These are phyloP conservation scores for Camillea tinctor DNA, from an alignment of 2,329 filamentous ascomycete genomes.

Conservation along the genomic window DNA sequence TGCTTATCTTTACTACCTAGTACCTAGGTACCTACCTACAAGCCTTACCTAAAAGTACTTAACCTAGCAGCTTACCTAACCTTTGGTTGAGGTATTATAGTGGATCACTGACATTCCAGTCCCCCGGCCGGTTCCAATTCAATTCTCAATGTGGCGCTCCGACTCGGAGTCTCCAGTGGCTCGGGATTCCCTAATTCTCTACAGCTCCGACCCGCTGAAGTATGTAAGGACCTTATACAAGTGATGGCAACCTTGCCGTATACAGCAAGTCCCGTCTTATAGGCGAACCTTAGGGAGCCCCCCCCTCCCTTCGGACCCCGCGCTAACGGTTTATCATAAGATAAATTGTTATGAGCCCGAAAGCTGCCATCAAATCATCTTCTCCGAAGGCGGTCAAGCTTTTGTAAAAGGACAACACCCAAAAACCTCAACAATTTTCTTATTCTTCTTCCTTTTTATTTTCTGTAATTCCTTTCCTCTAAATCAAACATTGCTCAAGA, in stretches of 20 bases:
- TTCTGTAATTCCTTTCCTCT: background rate
- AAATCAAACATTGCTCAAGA: slow-evolving; percentile 3
- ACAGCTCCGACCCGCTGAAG: background rate
- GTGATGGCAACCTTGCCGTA: background rate
- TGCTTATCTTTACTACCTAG: too few species aligned
- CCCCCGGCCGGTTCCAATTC: too few species aligned
- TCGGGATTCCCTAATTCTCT: background rate
- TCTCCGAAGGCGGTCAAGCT: slow-evolving; percentile 3
- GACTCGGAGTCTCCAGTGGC: background rate
- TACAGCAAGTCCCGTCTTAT: background rate
- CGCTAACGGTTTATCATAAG: background rate
- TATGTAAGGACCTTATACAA: background rate
- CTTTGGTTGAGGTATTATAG: too few species aligned
- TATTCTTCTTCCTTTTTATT: slow-evolving; percentile 10
- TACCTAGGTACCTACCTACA: background rate
- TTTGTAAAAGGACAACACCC: slow-evolving; percentile 13
- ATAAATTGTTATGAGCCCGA: background rate
- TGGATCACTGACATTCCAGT: too few species aligned
- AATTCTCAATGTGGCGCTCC: background rate
- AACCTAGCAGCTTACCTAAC: too few species aligned
- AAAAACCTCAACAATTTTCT: slow-evolving; percentile 1
- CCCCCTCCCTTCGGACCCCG: background rate
- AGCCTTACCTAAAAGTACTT: too few species aligned
- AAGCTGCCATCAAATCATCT: background rate
- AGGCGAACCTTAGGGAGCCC: too few species aligned